These are phyloP conservation scores for Vanderwaltozyma polyspora DNA, from an alignment of 805 yeast genomes.

Conservation along the genomic window DNA sequence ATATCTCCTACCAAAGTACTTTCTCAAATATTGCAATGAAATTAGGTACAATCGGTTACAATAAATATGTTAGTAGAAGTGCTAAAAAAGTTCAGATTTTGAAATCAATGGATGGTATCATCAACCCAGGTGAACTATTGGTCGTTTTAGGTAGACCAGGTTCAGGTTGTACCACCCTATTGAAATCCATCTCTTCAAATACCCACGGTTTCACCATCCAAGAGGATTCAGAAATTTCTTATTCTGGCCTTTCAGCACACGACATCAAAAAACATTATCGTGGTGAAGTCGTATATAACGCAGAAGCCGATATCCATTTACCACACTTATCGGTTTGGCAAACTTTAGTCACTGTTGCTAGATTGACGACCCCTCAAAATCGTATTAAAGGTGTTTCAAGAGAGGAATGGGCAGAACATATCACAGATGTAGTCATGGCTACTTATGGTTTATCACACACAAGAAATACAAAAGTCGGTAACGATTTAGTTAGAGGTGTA, in stretches of 20 bases:
- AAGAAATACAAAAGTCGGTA: conserved; percentile 48
- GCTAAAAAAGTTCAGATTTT: conserved; percentile 36
- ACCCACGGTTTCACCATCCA: conserved; percentile 49
- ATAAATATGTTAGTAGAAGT: conserved; percentile 17
- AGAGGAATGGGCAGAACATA: conserved; percentile 41
- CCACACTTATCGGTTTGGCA: conserved; percentile 59
- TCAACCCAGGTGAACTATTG: conserved; percentile 52
- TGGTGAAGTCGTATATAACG: conserved; percentile 62
- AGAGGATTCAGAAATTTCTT: conserved; percentile 35
- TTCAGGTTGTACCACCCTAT: conserved; percentile 63
- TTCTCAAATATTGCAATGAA: conserved; percentile 35
- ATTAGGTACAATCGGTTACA: conserved; percentile 11
- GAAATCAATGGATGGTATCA: conserved; percentile 55
- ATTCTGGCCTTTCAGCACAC: conserved; percentile 42
- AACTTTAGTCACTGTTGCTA: conserved; percentile 54
- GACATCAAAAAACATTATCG: conserved; percentile 44
- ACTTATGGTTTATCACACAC: conserved; percentile 54
- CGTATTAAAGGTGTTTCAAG: conserved; percentile 51
- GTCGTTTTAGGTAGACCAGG: conserved; percentile 70
- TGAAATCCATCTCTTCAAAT: conserved; percentile 48
- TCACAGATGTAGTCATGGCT: conserved; percentile 43
- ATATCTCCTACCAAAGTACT: conserved; percentile 56
- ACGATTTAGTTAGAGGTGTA: conserved; percentile 47
- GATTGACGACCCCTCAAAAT: conserved; percentile 49
- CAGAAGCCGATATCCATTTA: conserved; percentile 58